Evolutionary conservation across 176 grass and related monocot genomes (phyloP).

Genomic region (Oryza punctata): DNA sequence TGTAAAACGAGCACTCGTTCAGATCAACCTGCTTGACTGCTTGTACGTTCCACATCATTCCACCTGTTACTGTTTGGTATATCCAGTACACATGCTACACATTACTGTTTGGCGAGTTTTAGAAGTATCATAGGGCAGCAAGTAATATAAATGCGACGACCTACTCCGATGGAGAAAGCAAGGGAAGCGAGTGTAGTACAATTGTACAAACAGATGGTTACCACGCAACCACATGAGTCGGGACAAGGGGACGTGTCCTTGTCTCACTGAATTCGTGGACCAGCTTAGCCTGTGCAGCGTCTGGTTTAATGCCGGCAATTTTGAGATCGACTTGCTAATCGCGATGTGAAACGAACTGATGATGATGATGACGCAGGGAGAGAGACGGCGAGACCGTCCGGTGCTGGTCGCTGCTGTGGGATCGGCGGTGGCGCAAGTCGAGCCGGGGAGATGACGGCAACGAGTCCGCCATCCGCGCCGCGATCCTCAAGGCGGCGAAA

Average conservation of each 20-base stretch:
- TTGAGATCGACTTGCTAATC: background rate
- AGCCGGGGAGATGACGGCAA: slow-evolving; percentile 28
- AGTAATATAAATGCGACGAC: background rate
- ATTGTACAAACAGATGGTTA: background rate
- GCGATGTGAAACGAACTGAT: background rate
- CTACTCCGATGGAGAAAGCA: background rate
- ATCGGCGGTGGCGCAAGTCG: slow-evolving; percentile 57
- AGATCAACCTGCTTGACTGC: too few relatives aligned
- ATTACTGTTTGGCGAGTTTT: too few relatives aligned
- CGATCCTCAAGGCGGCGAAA: slow-evolving; percentile 25
- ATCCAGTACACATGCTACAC: background rate
- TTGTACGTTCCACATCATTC: too few relatives aligned
- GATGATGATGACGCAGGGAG: slow-evolving; percentile 46
- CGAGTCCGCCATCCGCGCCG: slow-evolving; percentile 25
- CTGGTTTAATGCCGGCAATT: background rate
- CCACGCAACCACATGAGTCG: background rate
- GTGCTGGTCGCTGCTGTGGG: slow-evolving; percentile 74
- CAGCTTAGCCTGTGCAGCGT: background rate
- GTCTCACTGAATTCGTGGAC: background rate
- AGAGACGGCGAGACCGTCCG: slow-evolving; percentile 52
- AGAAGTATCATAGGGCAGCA: too few relatives aligned
- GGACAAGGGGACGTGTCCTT: background rate
- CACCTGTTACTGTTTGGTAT: background rate
- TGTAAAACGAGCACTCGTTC: background rate
- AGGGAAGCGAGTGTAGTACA: background rate